Evolutionary conservation across 495 filamentous ascomycete species (phyloP), one percentile per base, ranked within the genome.

Genomic region (Annulohypoxylon moriforme): DNA sequence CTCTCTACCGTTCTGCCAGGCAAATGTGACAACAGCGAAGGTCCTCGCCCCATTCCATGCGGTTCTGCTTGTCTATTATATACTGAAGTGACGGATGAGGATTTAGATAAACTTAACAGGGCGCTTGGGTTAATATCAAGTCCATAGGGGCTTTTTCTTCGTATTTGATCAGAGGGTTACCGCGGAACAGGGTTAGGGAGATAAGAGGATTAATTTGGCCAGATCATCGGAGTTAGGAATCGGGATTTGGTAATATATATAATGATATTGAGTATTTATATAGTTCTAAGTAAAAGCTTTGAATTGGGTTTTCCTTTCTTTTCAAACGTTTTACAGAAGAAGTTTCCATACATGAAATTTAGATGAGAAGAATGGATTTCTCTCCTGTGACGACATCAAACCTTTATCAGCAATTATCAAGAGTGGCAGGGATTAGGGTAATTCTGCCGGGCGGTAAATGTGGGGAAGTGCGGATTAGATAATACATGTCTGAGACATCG

Each of bases 61-160:
- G 64, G 64, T 10, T 18, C 64, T 18, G 42, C 38, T n/a, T 67
- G 64, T 40, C 40, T 67, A 0, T 24, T 50, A 13, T 67, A 67
- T 31, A 52, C 53, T 31, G 20, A 11, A 4, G 8, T 67, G 22
- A 67, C 64, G 55, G 64, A 67, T n/a, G 64, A 49, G 29, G 10
- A 50, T 22, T 8, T 67, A n/a, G 55, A 25, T 13, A 16, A 38
- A 22, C 6, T 67, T 1, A 25, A 16, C 3, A 49, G 25, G 16
- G 20, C 40, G 13, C 31, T 67, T 8, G 16, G 24, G 47, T 4
- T 50, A 4, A 11, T 14, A 50, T 50, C 20, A 27, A 11, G 5
- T 13, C 22, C 14, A 42, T 42, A 42, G 14, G 6, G 38, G 8
- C 7, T 42, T 42, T 42, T 16, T 42, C 14, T 42, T 42, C 2